Percentiles rank a stretch among this genome's conserved stretches.
These are phyloP conservation scores for Fusarium sambucinum DNA, from an alignment of 2,329 filamentous ascomycete species.

Conservation along the genomic window DNA sequence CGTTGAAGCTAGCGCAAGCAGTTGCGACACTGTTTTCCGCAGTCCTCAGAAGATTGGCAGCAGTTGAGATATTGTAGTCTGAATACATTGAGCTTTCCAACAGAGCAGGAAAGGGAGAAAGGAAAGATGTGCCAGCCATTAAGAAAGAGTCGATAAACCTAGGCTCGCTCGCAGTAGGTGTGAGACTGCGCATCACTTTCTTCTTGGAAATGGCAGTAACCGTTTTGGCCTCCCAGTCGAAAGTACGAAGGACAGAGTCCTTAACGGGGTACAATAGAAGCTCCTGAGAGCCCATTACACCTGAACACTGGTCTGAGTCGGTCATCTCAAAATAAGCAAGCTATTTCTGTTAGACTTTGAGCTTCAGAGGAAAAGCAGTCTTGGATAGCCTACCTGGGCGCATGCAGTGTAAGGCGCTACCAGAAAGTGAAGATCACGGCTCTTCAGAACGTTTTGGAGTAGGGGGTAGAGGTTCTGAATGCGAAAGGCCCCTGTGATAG, in stretches of 20 bases:
- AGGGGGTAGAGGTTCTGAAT: slow-evolving; percentile 80
- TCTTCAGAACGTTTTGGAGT: slow-evolving; percentile 78
- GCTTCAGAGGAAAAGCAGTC: not conserved
- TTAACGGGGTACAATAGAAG: slow-evolving; percentile 87
- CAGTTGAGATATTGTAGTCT: slow-evolving; percentile 75
- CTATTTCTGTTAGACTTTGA: slow-evolving; percentile 56
- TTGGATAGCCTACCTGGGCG: slow-evolving; percentile 74
- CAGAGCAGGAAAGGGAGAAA: slow-evolving; percentile 83
- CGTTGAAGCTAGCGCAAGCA: slow-evolving; percentile 82
- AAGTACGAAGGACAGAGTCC: slow-evolving; percentile 74
- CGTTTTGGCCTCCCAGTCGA: slow-evolving; percentile 76
- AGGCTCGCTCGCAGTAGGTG: slow-evolving; percentile 72
- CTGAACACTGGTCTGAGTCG: slow-evolving; percentile 76
- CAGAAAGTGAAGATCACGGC: slow-evolving; percentile 78
- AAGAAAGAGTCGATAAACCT: slow-evolving; percentile 87
- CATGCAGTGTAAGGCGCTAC: slow-evolving; percentile 90
- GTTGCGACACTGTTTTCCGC: slow-evolving; percentile 76
- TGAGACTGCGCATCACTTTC: slow-evolving; percentile 75
- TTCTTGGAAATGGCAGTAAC: slow-evolving; percentile 75
- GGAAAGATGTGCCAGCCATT: slow-evolving; percentile 84
- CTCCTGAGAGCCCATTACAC: slow-evolving; percentile 86
- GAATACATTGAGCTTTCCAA: slow-evolving; percentile 68
- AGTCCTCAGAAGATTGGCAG: slow-evolving; percentile 79
- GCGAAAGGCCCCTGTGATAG: slow-evolving; percentile 72
- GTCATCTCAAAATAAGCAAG: slow-evolving; percentile 81